Conservation (phyloP, 768 basidiomycete genomes). For the Leucosporidium scottii region DNA sequence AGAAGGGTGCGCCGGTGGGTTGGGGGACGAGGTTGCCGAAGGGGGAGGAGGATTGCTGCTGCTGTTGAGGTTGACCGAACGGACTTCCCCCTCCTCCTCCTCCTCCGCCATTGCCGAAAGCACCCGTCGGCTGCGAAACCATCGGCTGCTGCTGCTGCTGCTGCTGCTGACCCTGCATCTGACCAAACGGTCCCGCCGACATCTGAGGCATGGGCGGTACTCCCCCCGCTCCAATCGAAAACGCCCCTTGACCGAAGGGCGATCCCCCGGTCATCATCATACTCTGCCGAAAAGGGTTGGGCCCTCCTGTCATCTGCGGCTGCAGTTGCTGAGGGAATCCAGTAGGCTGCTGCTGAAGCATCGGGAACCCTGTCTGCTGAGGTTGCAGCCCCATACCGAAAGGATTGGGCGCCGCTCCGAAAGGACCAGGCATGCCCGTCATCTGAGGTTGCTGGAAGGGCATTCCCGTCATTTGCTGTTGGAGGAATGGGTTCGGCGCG, state of each 20-base stretch:
- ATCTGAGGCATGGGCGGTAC: no score
- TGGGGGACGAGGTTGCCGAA: no score
- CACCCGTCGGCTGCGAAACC: slow-evolving; percentile 14
- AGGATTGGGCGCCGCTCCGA: slow-evolving; percentile 7
- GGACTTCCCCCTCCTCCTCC: background rate
- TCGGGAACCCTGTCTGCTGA: slow-evolving; percentile 58
- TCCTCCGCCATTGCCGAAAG: background rate
- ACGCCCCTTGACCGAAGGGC: no score
- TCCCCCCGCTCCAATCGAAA: no score
- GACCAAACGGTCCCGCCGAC: slow-evolving; percentile 14
- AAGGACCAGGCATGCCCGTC: slow-evolving; percentile 38
- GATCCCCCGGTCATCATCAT: slow-evolving; percentile 36
- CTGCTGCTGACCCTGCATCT: slow-evolving; percentile 16
- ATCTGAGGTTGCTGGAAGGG: slow-evolving; percentile 23
- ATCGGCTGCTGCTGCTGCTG: slow-evolving; percentile 34
- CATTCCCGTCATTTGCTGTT: slow-evolving; percentile 27
- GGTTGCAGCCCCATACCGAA: slow-evolving; percentile 40
- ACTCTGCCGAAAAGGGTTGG: slow-evolving; percentile 46
- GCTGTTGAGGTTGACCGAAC: slow-evolving; percentile 7
- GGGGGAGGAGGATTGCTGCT: no score
- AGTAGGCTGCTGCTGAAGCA: slow-evolving; percentile 44
- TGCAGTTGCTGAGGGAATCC: slow-evolving; percentile 52
- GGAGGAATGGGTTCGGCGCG: slow-evolving; percentile 42
- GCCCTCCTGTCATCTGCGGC: slow-evolving; percentile 48
- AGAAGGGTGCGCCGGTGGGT: background rate